Percentiles rank a stretch among this genome's conserved stretches.
Evolutionary conservation across 495 filamentous ascomycete genomes (phyloP).

Genomic region (Aspergillus funiculosus): DNA sequence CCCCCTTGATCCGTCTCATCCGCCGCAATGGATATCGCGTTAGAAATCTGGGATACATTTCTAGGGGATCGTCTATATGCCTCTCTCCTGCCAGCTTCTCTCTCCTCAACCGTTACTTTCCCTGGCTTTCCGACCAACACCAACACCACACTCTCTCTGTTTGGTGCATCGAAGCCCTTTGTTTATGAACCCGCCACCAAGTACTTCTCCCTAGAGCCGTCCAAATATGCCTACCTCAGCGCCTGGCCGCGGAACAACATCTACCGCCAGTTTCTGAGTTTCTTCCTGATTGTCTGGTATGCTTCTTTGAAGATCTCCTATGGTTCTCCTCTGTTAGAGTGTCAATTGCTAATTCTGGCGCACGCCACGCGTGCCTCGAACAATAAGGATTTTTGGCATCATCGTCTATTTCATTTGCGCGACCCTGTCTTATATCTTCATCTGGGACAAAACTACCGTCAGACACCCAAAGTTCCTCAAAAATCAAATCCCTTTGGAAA

Average conservation of each 20-base stretch:
- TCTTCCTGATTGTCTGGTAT: conserved; percentile 85
- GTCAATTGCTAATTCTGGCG: neutral
- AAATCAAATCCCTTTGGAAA: conserved; percentile 86
- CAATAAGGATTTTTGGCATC: conserved; percentile 84
- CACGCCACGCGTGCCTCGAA: no score
- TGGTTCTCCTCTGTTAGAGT: neutral
- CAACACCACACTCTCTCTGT: conserved; percentile 40
- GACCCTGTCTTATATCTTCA: conserved; percentile 77
- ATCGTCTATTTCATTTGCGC: conserved; percentile 80
- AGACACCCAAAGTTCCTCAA: conserved; percentile 93
- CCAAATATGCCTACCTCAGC: conserved; percentile 75
- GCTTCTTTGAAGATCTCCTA: conserved; percentile 19
- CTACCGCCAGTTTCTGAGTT: conserved; percentile 65
- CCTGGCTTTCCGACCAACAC: conserved; percentile 34
- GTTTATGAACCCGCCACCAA: conserved; percentile 68
- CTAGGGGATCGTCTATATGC: conserved; percentile 80
- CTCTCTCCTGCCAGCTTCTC: conserved; percentile 55
- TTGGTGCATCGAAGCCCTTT: conserved; percentile 44
- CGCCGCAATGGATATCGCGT: conserved; percentile 81
- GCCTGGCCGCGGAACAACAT: conserved; percentile 74
- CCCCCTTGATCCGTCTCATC: no score
- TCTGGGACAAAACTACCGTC: conserved; percentile 89
- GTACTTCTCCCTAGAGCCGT: conserved; percentile 64
- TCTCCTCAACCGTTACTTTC: conserved; percentile 43
- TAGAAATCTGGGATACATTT: conserved; percentile 80